These are phyloP conservation scores for Microbotryum intermedium DNA, from an alignment of 1,284 basidiomycete species.

Conservation along the genomic window DNA sequence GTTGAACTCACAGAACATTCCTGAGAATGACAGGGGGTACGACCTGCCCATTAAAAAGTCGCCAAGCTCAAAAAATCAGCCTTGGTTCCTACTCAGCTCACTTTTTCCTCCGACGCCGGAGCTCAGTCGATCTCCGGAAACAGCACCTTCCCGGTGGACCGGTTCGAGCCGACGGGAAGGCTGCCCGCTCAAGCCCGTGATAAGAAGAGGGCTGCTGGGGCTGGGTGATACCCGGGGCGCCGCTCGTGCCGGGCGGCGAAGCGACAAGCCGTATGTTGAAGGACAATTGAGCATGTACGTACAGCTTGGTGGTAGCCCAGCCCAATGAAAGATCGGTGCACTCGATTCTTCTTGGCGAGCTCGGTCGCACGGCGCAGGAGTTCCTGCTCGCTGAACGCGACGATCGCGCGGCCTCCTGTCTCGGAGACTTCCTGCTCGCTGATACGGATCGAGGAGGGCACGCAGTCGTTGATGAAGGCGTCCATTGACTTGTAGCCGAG, in stretches of 20 bases:
- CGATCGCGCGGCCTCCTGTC: conserved; percentile 48
- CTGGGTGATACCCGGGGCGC: not conserved
- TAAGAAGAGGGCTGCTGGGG: not conserved
- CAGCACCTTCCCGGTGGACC: not conserved
- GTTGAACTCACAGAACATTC: conserved; percentile 50
- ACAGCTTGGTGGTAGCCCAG: conserved; percentile 90
- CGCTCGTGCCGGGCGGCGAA: not conserved
- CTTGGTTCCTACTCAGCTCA: no score
- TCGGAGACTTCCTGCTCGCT: conserved; percentile 55
- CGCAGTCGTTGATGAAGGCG: conserved; percentile 67
- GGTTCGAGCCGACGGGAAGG: not conserved
- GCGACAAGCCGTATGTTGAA: not conserved
- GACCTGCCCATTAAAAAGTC: conserved; percentile 42
- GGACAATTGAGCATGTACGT: not conserved
- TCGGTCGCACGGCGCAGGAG: conserved; percentile 65
- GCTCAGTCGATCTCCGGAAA: not conserved
- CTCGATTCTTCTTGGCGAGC: conserved; percentile 68
- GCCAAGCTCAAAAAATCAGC: no score
- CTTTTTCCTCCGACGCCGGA: no score
- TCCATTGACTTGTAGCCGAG: conserved; percentile 81
- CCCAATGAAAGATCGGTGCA: conserved; percentile 87
- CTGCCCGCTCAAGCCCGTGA: not conserved
- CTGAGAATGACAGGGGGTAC: conserved; percentile 87
- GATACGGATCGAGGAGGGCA: conserved; percentile 71
- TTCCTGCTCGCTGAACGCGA: conserved; percentile 76